A percentile compares a stretch with the other conserved stretches of the same genome.
Conservation (phyloP, 345 rosid genomes). For the Ceriops zippeliana region DNA sequence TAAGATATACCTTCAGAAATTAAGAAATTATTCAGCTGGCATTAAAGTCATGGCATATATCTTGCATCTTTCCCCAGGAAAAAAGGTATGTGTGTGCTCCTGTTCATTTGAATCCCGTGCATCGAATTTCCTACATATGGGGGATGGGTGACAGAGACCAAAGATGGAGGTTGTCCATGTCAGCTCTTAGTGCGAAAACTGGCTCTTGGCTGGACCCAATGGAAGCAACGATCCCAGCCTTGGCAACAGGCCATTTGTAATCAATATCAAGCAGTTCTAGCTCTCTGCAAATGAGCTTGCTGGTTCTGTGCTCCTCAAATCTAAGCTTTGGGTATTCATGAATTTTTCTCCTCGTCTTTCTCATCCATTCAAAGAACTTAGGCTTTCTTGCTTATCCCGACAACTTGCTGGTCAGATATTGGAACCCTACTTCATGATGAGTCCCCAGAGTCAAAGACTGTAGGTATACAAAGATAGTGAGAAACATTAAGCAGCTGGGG, state of each 20-base stretch:
- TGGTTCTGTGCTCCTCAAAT: constrained; percentile 60
- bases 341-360: constrained; percentile 51
- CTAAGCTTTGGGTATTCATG: constrained; percentile 66
- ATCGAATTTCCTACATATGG: background rate
- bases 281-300: constrained; percentile 51
- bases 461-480: background rate
- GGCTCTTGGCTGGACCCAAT: constrained; percentile 52
- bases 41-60: background rate
- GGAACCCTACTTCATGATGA: background rate
- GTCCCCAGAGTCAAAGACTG: background rate
- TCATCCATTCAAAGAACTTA: constrained; percentile 58
- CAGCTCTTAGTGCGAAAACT: constrained; percentile 61
- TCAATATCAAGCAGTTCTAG: constrained; percentile 53
- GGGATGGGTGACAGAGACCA: constrained; percentile 33
- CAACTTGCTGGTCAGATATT: constrained; percentile 28
- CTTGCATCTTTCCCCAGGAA: background rate
- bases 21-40: no score
- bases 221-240: constrained; percentile 61
- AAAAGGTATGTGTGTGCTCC: background rate
- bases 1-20: no score
- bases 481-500: background rate
- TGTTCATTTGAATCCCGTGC: background rate
- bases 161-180: constrained; percentile 74
- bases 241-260: constrained; percentile 66
- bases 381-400: constrained; percentile 49